Evolutionary conservation across 768 basidiomycete genomes (phyloP), one percentile per base, ranked within the genome.

Genomic region (Mycena sanguinolenta): DNA sequence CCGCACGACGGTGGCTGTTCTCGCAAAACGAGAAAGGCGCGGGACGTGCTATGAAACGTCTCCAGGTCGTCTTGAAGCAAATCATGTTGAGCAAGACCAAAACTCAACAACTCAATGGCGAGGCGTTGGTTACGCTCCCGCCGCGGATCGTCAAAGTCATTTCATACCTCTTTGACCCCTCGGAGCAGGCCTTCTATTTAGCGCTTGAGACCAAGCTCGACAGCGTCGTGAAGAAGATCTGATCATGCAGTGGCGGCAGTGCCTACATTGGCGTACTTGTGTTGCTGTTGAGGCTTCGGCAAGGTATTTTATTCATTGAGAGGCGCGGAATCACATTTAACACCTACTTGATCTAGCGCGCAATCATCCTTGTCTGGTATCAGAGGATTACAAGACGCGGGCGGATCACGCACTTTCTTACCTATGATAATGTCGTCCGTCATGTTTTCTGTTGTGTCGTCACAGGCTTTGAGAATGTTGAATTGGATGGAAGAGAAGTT

Each of bases 71-170:
- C 4, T 83, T 99, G 17, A 90, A 92, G 73, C 88, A 92, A 16
- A 85, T 97, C 70, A 97, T 99, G 96, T 88, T 98, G 34, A 88
- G 97, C 6, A 90, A 98, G 5, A 91, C 86, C 4, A 99, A 99
- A 81, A 87, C 86, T 39, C 88, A 91, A 59, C 74, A 82, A 0
- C 71, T 93, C 21, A 91, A 96, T 65, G 97, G 97, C 7, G 93
- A 95, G 75, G 89, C 89, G 0, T 84, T 99, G 23, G 85, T 99
- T 46, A 86, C 92, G 19, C 87, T 99, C 0, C 98, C 98, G 0
- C 87, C 85, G 17, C 89, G 96, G 4, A 86, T 78, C 2, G 85
- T 99, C 34, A 81, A 92, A 13, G 80, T 96, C 39, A 83, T 97
- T 0, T 85, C 90, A 2, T 97, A 95, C 79, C 81, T 84, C 1